Percentiles rank a stretch among this genome's conserved stretches.
phyloP scores from a whole-genome alignment of 2,329 filamentous ascomycete species.

The Sporothrix protearum region DNA sequence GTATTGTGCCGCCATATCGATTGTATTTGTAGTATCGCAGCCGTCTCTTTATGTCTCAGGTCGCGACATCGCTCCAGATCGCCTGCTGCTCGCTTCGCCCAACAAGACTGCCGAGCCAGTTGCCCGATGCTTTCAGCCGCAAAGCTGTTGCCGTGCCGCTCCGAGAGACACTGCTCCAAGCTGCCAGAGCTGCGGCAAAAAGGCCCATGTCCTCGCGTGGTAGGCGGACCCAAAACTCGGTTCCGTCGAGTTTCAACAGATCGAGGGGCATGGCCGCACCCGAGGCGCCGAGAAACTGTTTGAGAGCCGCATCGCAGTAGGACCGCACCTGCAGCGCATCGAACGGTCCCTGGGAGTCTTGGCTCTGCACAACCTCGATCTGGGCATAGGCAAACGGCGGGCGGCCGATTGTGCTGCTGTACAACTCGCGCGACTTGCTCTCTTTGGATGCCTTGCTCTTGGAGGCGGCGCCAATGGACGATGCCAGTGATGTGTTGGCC shows the following conservation, averaged over 20 bases:
- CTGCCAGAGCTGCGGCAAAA: slow-evolving; percentile 62
- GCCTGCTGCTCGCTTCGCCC: slow-evolving; percentile 46
- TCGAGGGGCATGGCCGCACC: slow-evolving; percentile 67
- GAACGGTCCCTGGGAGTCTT: slow-evolving; percentile 35
- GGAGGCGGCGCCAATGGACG: slow-evolving; percentile 21
- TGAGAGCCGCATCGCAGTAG: slow-evolving; percentile 61
- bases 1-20: not conserved
- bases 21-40: not conserved
- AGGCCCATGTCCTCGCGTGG: slow-evolving; percentile 57
- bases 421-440: slow-evolving; percentile 41
- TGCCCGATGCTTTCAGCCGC: slow-evolving; percentile 54
- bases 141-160: slow-evolving; percentile 47
- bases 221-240: slow-evolving; percentile 61
- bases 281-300: slow-evolving; percentile 65
- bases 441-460: slow-evolving; percentile 16
- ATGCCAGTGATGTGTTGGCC: slow-evolving; percentile 22
- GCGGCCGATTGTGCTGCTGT: slow-evolving; percentile 48
- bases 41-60: not conserved
- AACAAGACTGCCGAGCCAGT: slow-evolving; percentile 61
- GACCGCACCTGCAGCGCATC: slow-evolving; percentile 61
- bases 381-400: slow-evolving; percentile 57
- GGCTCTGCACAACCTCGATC: slow-evolving; percentile 44
- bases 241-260: slow-evolving; percentile 59
- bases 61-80: slow-evolving; percentile 42
- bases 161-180: slow-evolving; percentile 54